Evolutionary conservation across 2,329 filamentous ascomycete species (phyloP), one percentile per base, ranked within the genome.

Genomic region (Aspergillus ochraceus): DNA sequence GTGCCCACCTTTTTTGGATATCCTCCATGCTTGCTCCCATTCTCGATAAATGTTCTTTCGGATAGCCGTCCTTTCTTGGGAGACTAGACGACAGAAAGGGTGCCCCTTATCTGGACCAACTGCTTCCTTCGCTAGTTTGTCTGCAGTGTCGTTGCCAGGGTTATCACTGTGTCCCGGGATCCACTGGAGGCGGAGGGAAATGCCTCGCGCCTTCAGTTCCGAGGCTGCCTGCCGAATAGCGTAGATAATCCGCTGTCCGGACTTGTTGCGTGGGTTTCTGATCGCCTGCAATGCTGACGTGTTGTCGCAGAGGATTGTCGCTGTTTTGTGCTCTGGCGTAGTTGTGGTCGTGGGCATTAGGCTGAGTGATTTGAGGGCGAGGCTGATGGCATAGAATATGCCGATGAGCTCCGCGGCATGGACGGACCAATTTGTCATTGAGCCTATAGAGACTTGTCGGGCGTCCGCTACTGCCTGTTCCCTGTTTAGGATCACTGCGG

Each of bases 381-480:
- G 53, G 36, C 54, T 61, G 49, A 65, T 60, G 1, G 66, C 64
- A 32, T 67, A 58, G 42, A 64, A 60, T 47, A 69, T 68, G 26
- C 65, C 58, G 19, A 69, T 63, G 10, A 66, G 58, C 57, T 70
- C 68, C 19, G 61, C 64, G 3, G 54, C 57, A 36, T 70, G 60
- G 11, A 69, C 62, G 3, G 65, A 66, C 66, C 65, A 69, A 3
- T 62, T 55, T 36, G 63, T 65, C 47, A 64, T 65, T 14, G 57
- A 55, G 47, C 47, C 47, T 14, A 50, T 50, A 19, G 19, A 22
- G 19, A 50, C 24, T 24, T 50, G n/a, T n/a, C n/a, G n/a, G n/a
- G n/a, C n/a, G n/a, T n/a, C n/a, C n/a, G n/a, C n/a, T n/a, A n/a
- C n/a, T n/a, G n/a, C n/a, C n/a, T n/a, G n/a, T 19, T 50, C 47